Evolutionary conservation across 257 asterid species (phyloP), one percentile per base, ranked within the genome.

Genomic region (Forsythia viridissima): DNA sequence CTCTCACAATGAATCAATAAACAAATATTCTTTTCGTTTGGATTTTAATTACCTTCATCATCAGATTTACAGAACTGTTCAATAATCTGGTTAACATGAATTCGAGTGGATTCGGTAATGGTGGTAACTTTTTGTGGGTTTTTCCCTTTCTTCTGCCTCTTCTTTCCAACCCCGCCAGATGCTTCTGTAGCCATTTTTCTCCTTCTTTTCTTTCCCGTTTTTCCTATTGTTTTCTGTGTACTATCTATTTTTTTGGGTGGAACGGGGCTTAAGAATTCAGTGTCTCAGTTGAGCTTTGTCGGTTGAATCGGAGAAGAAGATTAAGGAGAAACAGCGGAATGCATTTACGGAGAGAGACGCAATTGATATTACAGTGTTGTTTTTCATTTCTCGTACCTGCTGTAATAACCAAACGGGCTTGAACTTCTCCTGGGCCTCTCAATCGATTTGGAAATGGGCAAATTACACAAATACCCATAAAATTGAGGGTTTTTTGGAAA

Each of bases 51-150:
- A 93, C 97, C 95, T 65, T 80, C 81, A 16, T 84, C 92, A 24
- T 84, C 73, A 41, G 97, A 91, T n/a, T 40, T 75, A 15, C 73
- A 80, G 70, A 93, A 91, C 72, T 85, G 78, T 59, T 90, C 90
- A n/a, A 93, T 93, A 84, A 84, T 79, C 43, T 80, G 79, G 5
- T 88, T 30, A 52, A 90, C 69, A 42, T 84, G 85, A 86, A 90
- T 88, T 80, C 91, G 87, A 48, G 83, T 80, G 63, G 90, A 70
- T 82, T 93, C 92, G 5, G 86, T 20, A 74, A 84, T 75, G 18
- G 42, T 48, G 9, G 48, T 21, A 3, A 0, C 70, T 34, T 43
- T 68, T 11, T 36, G 70, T 11, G 6, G 40, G 2, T 24, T 24
- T 37, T 24, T 80, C 77, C 79, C 83, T 63, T 86, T 82, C 87